phyloP scores from a whole-genome alignment of 176 grass and related monocot genomes.

The sorghum (Sorghum bicolor) region Sorghum_bicolor_NCBIv3 NC_012870.2:59522501-59523000 shows the following conservation, averaged over 20 bases:
- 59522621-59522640: too few species aligned
- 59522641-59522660: too few species aligned
- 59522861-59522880: background rate
- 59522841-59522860: background rate
- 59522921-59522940: too few species aligned
- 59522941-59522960: background rate
- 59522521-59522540: constrained; percentile 54
- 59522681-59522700: constrained; percentile 40
- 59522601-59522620: too few species aligned
- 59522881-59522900: background rate
- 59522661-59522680: constrained; percentile 35
- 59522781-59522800: constrained; percentile 8
- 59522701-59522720: constrained; percentile 26
- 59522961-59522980: constrained; percentile 31
- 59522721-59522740: constrained; percentile 14
- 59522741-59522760: background rate
- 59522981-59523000: constrained; percentile 32
- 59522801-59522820: background rate
- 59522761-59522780: background rate
- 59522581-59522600: too few species aligned
- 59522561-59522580: background rate
- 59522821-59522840: background rate
- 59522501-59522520: constrained; percentile 63
- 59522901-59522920: background rate
- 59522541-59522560: constrained; percentile 59